Evolutionary conservation across 1,284 basidiomycete genomes (phyloP).

Genomic region (Lentinula novae-zelandiae): DNA sequence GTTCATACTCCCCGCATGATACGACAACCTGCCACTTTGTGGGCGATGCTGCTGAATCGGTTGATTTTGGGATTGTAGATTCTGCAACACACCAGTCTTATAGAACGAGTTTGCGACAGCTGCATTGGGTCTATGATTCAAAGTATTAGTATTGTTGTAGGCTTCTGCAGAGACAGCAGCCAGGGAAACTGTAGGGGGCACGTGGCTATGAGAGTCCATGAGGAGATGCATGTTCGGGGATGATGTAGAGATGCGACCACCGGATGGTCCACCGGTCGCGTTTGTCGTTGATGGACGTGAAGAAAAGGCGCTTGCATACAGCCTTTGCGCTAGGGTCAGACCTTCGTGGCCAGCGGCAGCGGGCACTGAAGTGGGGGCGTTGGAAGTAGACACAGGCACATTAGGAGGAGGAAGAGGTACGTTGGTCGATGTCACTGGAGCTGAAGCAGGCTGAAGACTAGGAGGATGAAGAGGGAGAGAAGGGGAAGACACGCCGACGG

Average conservation of each 20-base stretch:
- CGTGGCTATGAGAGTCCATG: not conserved
- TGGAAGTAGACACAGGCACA: too few species aligned
- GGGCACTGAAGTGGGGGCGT: constrained; percentile 1
- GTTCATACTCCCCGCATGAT: not conserved
- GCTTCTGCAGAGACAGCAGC: not conserved
- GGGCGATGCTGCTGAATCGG: not conserved
- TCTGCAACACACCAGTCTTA: not conserved
- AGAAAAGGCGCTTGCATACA: constrained; percentile 27
- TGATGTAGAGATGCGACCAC: not conserved
- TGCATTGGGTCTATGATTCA: not conserved
- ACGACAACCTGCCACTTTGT: not conserved
- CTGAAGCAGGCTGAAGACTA: too few species aligned
- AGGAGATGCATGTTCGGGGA: not conserved
- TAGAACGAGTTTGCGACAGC: not conserved
- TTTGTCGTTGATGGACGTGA: constrained; percentile 7
- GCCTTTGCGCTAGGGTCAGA: constrained; percentile 25
- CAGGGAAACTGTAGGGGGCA: not conserved
- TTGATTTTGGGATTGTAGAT: not conserved
- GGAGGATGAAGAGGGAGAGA: not conserved
- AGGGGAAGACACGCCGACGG: not conserved
- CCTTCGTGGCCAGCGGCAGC: not conserved
- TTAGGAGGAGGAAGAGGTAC: too few species aligned
- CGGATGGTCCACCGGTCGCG: not conserved
- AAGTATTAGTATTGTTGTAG: not conserved
- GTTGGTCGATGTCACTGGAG: too few species aligned